A percentile compares a stretch with the other conserved stretches of the same genome.
phyloP scores from a whole-genome alignment of 148 eudicot species.

The Chenopodium quinoa region DNA sequence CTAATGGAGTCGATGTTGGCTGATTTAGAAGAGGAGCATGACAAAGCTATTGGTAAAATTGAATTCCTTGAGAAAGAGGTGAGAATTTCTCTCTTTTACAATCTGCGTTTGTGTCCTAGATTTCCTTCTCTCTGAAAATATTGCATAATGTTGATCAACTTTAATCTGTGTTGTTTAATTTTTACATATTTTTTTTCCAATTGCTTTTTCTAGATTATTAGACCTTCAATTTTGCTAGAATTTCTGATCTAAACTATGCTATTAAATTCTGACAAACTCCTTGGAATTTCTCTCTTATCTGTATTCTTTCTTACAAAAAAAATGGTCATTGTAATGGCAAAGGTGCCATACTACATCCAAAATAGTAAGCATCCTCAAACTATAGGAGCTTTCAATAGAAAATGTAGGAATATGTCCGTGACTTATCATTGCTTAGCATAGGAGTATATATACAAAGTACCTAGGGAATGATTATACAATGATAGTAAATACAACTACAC shows the following conservation, averaged over 20 bases:
- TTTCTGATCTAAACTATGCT: background rate
- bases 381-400: background rate
- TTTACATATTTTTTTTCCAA: background rate
- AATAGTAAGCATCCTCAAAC: background rate
- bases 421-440: too few relatives aligned
- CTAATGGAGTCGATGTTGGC: conserved; percentile 55
- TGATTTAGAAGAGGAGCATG: conserved; percentile 84
- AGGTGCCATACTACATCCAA: background rate
- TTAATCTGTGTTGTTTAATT: background rate
- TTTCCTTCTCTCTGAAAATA: background rate
- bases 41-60: conserved; percentile 62
- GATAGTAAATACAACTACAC: too few relatives aligned
- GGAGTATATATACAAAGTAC: too few relatives aligned
- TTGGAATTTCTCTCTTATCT: background rate
- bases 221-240: background rate
- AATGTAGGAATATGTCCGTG: too few relatives aligned
- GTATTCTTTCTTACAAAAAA: background rate
- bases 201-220: background rate
- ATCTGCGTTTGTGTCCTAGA: background rate
- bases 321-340: background rate
- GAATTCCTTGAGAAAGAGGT: conserved; percentile 72
- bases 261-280: background rate
- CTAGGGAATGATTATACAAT: too few relatives aligned
- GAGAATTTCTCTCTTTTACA: conserved; percentile 11
- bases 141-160: background rate